Conservation (phyloP, 2,329 filamentous ascomycete genomes). For the Fusarium odoratissimum region DNA sequence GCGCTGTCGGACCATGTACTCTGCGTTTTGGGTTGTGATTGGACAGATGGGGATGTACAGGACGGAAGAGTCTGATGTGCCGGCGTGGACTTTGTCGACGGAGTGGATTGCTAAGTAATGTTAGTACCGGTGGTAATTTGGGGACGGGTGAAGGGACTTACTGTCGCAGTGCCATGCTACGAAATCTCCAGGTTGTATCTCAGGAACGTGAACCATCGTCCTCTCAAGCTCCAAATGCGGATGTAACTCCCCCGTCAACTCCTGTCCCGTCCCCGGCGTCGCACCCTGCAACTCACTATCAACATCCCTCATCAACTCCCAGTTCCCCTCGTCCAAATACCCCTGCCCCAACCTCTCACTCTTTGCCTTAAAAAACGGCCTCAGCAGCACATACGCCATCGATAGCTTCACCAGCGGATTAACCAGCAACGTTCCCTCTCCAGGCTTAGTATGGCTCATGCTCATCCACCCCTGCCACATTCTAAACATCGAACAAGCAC, state of each 20-base stretch:
- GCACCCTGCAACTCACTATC: slow-evolving; percentile 77
- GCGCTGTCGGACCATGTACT: slow-evolving; percentile 77
- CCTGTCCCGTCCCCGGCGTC: slow-evolving; percentile 74
- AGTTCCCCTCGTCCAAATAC: slow-evolving; percentile 67
- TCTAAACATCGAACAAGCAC: slow-evolving; percentile 85
- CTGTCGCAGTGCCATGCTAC: slow-evolving; percentile 88
- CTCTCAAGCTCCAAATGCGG: slow-evolving; percentile 75
- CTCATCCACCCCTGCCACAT: slow-evolving; percentile 92
- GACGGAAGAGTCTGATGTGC: slow-evolving; percentile 80
- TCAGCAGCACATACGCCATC: slow-evolving; percentile 82
- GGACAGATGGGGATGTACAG: slow-evolving; percentile 91
- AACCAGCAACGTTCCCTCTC: slow-evolving; percentile 83
- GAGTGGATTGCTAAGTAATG: slow-evolving; percentile 71
- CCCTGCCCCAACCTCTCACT: slow-evolving; percentile 35
- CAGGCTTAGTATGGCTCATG: slow-evolving; percentile 77
- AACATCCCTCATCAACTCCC: slow-evolving; percentile 66
- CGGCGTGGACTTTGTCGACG: slow-evolving; percentile 82
- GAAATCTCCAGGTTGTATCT: slow-evolving; percentile 78
- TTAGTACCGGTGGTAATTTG: slow-evolving; percentile 3
- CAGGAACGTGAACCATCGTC: slow-evolving; percentile 77
- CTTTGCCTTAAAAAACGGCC: slow-evolving; percentile 81
- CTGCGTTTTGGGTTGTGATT: slow-evolving; percentile 78
- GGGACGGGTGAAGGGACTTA: slow-evolving; percentile 45
- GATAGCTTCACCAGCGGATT: slow-evolving; percentile 81
- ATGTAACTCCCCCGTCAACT: slow-evolving; percentile 74